Base-by-base conservation (phyloP, 2,329 filamentous ascomycete species). In the Septoria petroselini region DNA sequence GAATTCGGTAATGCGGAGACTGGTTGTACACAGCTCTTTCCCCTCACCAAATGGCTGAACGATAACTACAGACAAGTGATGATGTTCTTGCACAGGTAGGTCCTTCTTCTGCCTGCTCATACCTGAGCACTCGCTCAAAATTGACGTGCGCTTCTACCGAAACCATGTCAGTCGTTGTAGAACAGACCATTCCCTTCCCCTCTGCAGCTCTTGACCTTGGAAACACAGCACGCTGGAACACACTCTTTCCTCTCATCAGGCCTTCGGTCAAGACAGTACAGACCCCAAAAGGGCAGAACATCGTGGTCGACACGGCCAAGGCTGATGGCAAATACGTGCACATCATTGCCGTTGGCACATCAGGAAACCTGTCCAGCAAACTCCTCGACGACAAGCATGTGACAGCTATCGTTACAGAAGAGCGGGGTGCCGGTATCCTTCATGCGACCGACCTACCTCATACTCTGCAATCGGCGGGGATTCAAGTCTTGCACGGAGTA, bases 111-210 rank as follows among this genome's bases (percentile, higher is more conserved):
- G n/a, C n/a, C n/a, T n/a, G n/a, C n/a, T n/a, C n/a, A n/a, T n/a
- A n/a, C n/a, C n/a, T n/a, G n/a, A n/a, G n/a, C n/a, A n/a, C n/a
- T n/a, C n/a, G n/a, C n/a, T n/a, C n/a, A n/a, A n/a, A n/a, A n/a
- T n/a, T n/a, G n/a, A n/a, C n/a, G n/a, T n/a, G n/a, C 23, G 23
- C 23, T 27, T 27, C 5, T 9, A 27, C 17, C 15, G 14, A 23
- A 21, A 41, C 30, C n/a, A 69, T 69, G 67, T 59, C 65, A 25
- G 59, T 69, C n/a, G 61, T 67, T 14, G 66, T 68, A 30, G 62
- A 66, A 30, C 67, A 67, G 50, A 69, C 67, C 2, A 60, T 68
- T 12, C 67, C 67, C 2, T 68, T 67, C 50, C 47, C 55, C 7
- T 37, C 55, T 2, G 27, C 54, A 27, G 45, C 54, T 15, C 58